Base-by-base conservation (phyloP, 106 monocot genomes). In the Dioscorea alata region DNA sequence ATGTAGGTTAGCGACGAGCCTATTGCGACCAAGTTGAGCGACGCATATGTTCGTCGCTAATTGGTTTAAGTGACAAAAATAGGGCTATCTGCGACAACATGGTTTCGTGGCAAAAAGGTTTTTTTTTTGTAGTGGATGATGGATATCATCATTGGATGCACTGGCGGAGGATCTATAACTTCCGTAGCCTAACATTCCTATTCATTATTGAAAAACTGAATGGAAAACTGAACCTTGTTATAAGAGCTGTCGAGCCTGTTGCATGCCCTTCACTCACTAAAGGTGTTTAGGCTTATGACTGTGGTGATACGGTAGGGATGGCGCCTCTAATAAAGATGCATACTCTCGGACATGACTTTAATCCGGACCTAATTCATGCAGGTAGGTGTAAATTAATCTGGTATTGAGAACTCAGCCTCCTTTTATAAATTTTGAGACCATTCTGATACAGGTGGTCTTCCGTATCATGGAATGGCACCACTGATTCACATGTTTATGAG, bases 281-380 rank as follows among this genome's bases (percentile, higher is more conserved):
- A 74, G 92, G 92, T 24, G 67, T 93, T 15, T 93, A 86, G 51
- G 72, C 88, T 13, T 93, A 93, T 69, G 92, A 93, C 67, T 93
- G 78, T 75, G 92, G 88, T 49, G 92, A 93, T 63, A 83, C 88
- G 0, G 86, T 76, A 3, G 81, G 88, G 54, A 51, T 93, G 81
- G 88, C 92, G 4, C 92, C 92, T 13, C 66, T 93, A 68, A 81
- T 93, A 86, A 89, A 93, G 81, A 88, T 93, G 92, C 92, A 93
- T 32, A 86, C 92, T n/a, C 92, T 93, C 48, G 92, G 88, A 4
- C 88, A 93, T 81, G 81, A 81, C 48, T 93, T 93, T 68, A 68
- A 88, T 66, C 92, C 88, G 4, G 92, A 93, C 49, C 92, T 85
- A 13, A 93, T 89, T 71, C 92, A 93, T 74, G 89, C 93, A 65